phyloP scores from a whole-genome alignment of 371 early-diverging fungal species.

The Batrachochytrium dendrobatidis region DNA sequence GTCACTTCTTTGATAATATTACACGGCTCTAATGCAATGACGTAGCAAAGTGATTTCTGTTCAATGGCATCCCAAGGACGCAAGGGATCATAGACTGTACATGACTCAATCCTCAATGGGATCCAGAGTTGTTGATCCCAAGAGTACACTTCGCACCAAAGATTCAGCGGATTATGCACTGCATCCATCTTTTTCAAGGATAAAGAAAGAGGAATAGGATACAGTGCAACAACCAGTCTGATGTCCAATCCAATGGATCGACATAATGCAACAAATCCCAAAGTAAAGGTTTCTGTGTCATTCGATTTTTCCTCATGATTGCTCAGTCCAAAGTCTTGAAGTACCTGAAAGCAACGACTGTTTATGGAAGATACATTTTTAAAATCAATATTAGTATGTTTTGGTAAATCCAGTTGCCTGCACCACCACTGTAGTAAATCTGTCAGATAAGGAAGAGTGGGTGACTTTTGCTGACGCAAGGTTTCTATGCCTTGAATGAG shows the following conservation, averaged over 20 bases:
- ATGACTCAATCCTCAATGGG: conserved; percentile 12
- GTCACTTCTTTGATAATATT: conserved; percentile 55
- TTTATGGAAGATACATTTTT: too few relatives aligned
- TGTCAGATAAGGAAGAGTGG: not conserved
- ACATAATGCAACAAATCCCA: not conserved
- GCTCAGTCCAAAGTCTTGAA: conserved; percentile 15
- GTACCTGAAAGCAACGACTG: too few relatives aligned
- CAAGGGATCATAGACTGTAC: not conserved
- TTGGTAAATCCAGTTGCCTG: not conserved
- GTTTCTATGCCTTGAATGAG: too few relatives aligned
- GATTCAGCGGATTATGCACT: not conserved
- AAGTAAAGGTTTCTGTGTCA: not conserved
- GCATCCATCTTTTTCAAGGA: not conserved
- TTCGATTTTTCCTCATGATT: not conserved
- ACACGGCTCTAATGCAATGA: not conserved
- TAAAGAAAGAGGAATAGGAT: not conserved
- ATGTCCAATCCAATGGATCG: not conserved
- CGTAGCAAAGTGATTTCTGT: not conserved
- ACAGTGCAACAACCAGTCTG: not conserved
- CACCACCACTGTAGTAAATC: conserved; percentile 4
- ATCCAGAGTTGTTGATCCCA: conserved; percentile 46
- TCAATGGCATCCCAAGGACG: not conserved
- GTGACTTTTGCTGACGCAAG: conserved; percentile 21
- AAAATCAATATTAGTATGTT: not conserved
- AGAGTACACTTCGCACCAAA: conserved; percentile 11